Evolutionary conservation across 805 yeast species (phyloP).

Genomic region (Candida nonsorbophila): DNA sequence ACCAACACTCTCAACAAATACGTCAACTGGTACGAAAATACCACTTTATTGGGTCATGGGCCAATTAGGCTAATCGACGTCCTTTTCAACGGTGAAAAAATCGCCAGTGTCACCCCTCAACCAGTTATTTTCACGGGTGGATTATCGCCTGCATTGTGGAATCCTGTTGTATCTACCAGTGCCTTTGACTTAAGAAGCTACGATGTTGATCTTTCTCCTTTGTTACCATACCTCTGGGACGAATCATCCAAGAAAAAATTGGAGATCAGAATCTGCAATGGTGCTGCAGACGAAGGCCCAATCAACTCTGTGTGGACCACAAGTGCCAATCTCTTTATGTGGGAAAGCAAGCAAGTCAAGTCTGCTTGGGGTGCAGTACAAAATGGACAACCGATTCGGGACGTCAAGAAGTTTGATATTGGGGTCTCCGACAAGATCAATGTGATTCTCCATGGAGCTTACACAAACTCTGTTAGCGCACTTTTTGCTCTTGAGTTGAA

Average conservation of each 20-base stretch:
- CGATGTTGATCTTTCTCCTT: constrained; percentile 64
- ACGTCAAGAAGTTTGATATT: no score
- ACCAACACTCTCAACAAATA: constrained; percentile 50
- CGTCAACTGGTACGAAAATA: constrained; percentile 39
- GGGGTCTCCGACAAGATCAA: no score
- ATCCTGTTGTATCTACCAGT: constrained; percentile 66
- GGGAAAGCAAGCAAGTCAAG: constrained; percentile 42
- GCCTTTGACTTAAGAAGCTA: constrained; percentile 73
- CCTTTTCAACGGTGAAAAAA: constrained; percentile 51
- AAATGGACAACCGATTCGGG: no score
- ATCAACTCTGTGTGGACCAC: constrained; percentile 55
- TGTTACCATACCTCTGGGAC: constrained; percentile 65
- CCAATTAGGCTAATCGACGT: constrained; percentile 67
- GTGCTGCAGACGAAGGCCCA: constrained; percentile 20
- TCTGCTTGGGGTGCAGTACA: constrained; percentile 36
- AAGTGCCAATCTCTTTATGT: constrained; percentile 50
- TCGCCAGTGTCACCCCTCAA: constrained; percentile 61
- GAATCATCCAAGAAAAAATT: constrained; percentile 26
- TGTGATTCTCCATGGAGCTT: no score
- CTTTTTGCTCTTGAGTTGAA: no score
- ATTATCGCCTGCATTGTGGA: constrained; percentile 74
- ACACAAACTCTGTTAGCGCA: no score
- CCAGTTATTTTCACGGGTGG: constrained; percentile 83
- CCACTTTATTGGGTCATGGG: constrained; percentile 53
- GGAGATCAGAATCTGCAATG: constrained; percentile 50